phyloP scores from a whole-genome alignment of 768 basidiomycete genomes.

The Filobasidium floriforme region DNA sequence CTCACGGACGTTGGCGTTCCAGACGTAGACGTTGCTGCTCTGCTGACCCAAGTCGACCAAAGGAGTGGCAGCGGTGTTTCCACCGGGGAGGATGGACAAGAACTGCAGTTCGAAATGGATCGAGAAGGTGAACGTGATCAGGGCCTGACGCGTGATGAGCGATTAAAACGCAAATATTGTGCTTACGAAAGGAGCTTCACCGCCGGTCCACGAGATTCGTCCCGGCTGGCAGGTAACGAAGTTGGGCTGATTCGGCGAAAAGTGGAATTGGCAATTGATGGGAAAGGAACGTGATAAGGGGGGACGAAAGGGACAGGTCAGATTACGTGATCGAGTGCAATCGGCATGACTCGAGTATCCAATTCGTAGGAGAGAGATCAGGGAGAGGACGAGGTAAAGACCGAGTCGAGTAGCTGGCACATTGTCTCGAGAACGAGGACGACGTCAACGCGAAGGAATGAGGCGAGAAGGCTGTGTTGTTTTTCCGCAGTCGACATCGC shows the following conservation, averaged over 20 bases:
- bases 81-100: slow-evolving; percentile 50
- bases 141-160: neutral
- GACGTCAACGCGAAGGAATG: too few species aligned
- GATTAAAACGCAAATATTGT: neutral
- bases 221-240: neutral
- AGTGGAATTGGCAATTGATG: neutral
- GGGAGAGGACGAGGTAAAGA: too few species aligned
- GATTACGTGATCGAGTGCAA: too few species aligned
- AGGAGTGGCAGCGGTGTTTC: slow-evolving; percentile 48
- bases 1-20: slow-evolving; percentile 46
- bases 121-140: neutral
- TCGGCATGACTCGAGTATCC: too few species aligned
- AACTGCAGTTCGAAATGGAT: neutral
- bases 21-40: slow-evolving; percentile 49
- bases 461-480: too few species aligned
- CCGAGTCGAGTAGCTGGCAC: too few species aligned
- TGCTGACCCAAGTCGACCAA: slow-evolving; percentile 50
- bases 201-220: slow-evolving; percentile 33
- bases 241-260: neutral
- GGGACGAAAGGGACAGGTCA: neutral
- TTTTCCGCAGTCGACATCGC: too few species aligned
- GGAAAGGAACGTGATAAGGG: neutral
- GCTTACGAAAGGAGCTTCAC: slow-evolving; percentile 33
- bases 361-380: too few species aligned
- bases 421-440: too few species aligned